Percentiles rank a stretch among this genome's conserved stretches.
Conservation (phyloP, 1,139 yeast species). For the Zygosaccharomyces sapae region DNA sequence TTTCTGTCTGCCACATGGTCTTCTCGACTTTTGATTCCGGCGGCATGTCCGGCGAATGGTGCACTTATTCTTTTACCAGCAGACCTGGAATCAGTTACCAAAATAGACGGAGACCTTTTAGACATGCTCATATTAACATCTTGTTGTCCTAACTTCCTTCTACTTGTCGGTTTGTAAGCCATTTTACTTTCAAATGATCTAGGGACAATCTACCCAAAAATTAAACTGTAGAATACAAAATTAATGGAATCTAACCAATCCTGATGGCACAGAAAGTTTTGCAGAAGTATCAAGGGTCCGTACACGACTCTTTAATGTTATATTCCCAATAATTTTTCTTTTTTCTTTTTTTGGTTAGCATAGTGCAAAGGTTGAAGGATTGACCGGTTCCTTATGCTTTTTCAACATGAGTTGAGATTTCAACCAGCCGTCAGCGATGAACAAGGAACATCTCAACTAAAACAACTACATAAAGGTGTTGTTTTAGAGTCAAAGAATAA, state of each 20-base stretch:
- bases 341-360: background rate
- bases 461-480: background rate
- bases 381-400: background rate
- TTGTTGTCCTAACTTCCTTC: background rate
- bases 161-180: slow-evolving; percentile 11
- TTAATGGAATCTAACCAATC: background rate
- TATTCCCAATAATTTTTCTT: background rate
- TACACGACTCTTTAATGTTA: background rate
- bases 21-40: slow-evolving; percentile 17
- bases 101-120: slow-evolving; percentile 77
- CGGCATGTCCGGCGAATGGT: slow-evolving; percentile 68
- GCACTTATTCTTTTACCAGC: slow-evolving; percentile 63
- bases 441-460: background rate
- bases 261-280: background rate
- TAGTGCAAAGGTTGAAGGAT: background rate
- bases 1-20: slow-evolving; percentile 9
- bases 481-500: background rate
- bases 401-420: background rate
- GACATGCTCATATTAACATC: slow-evolving; percentile 21
- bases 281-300: background rate
- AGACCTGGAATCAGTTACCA: slow-evolving; percentile 83
- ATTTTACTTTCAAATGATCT: slow-evolving; percentile 7
- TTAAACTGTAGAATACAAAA: background rate
- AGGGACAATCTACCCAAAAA: background rate
- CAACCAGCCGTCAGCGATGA: background rate